phyloP scores from a whole-genome alignment of 495 filamentous ascomycete genomes.

The Lophiostoma macrostomum region DNA sequence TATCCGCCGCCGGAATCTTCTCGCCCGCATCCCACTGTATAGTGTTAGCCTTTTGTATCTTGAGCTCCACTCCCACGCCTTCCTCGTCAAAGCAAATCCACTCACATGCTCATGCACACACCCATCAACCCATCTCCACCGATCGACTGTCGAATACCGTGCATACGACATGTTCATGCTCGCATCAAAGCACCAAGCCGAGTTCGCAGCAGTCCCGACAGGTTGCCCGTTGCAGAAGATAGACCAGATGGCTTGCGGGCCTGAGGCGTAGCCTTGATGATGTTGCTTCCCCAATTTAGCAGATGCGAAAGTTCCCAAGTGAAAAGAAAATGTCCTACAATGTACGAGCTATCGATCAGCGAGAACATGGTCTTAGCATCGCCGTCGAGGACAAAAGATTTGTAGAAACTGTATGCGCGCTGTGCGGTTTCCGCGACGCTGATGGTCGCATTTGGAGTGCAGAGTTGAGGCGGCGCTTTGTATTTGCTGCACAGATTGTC shows the following conservation, averaged over 20 bases:
- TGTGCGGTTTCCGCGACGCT: slow-evolving; percentile 14
- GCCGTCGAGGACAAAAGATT: slow-evolving; percentile 21
- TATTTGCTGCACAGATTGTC: slow-evolving; percentile 23
- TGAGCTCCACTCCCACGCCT: too few species aligned
- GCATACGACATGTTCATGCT: slow-evolving; percentile 20
- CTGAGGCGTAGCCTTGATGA: slow-evolving; percentile 12
- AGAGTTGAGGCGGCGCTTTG: slow-evolving; percentile 21
- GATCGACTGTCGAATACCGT: slow-evolving; percentile 12
- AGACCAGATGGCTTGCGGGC: slow-evolving; percentile 17
- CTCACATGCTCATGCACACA: slow-evolving; percentile 24
- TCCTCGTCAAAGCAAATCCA: too few species aligned
- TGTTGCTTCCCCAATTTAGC: slow-evolving; percentile 17
- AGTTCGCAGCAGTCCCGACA: slow-evolving; percentile 10
- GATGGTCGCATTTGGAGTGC: slow-evolving; percentile 11
- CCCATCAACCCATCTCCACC: slow-evolving; percentile 19
- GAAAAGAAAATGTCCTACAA: slow-evolving; percentile 1
- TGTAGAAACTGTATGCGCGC: slow-evolving; percentile 22
- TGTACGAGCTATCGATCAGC: slow-evolving; percentile 18
- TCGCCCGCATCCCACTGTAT: slow-evolving; percentile 6
- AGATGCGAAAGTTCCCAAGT: neutral
- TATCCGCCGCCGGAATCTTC: slow-evolving; percentile 8
- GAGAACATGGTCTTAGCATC: slow-evolving; percentile 25
- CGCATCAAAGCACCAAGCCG: slow-evolving; percentile 21
- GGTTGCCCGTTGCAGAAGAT: slow-evolving; percentile 22
- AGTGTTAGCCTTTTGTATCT: neutral